A percentile compares a stretch with the other conserved stretches of the same genome.
phyloP scores from a whole-genome alignment of 2,329 filamentous ascomycete species.

The Tolypocladium amazonense region DNA sequence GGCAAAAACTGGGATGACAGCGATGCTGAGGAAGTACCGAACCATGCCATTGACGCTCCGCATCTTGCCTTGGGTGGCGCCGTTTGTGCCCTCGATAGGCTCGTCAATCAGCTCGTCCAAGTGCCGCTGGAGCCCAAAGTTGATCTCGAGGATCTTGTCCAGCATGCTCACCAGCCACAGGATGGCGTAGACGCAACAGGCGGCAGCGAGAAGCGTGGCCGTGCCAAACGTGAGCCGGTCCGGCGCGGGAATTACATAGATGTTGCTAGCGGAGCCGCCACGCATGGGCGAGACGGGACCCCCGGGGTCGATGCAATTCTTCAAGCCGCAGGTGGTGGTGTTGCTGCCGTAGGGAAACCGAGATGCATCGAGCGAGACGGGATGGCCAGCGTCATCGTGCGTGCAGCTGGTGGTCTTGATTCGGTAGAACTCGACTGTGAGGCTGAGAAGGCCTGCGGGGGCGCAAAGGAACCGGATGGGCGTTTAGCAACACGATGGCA shows the following conservation, averaged over 20 bases:
- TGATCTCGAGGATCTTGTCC: slow-evolving; percentile 53
- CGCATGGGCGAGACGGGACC: slow-evolving; percentile 47
- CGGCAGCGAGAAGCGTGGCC: slow-evolving; percentile 49
- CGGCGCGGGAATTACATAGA: slow-evolving; percentile 52
- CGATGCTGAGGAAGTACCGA: slow-evolving; percentile 38
- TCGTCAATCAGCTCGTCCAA: slow-evolving; percentile 21
- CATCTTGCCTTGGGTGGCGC: slow-evolving; percentile 40
- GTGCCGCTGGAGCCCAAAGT: slow-evolving; percentile 29
- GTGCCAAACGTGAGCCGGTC: slow-evolving; percentile 44
- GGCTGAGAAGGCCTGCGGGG: slow-evolving; percentile 40
- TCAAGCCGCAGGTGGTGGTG: slow-evolving; percentile 31
- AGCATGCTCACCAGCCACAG: slow-evolving; percentile 51
- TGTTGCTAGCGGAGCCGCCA: slow-evolving; percentile 43
- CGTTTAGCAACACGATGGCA: background rate
- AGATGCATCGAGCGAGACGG: slow-evolving; percentile 20
- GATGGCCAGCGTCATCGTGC: slow-evolving; percentile 23
- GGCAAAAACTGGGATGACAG: slow-evolving; percentile 49
- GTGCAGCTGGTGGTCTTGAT: slow-evolving; percentile 32
- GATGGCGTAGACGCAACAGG: slow-evolving; percentile 54
- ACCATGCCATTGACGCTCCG: slow-evolving; percentile 45
- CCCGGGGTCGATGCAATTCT: slow-evolving; percentile 30
- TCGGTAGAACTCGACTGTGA: slow-evolving; percentile 56
- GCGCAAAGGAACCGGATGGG: background rate
- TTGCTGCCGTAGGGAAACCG: slow-evolving; percentile 33
- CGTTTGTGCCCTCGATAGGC: slow-evolving; percentile 41